These are phyloP conservation scores for Kwoniella dejecticola DNA, from an alignment of 768 basidiomycete genomes.

Conservation along the genomic window DNA sequence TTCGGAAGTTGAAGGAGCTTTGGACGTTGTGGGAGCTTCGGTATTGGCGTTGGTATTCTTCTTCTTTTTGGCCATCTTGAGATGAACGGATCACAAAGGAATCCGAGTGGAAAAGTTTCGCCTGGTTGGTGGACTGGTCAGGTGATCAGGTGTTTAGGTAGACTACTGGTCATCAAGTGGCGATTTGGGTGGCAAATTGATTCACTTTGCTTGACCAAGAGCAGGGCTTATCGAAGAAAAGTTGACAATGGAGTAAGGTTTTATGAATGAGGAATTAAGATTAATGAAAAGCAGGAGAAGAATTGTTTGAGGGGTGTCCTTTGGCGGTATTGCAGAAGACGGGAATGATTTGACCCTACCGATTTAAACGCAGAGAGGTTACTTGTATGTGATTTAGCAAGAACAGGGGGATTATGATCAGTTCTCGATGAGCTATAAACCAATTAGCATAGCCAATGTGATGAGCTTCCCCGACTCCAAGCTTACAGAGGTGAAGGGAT, in stretches of 20 bases:
- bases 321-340: neutral
- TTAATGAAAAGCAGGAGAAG: neutral
- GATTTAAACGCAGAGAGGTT: too few species aligned
- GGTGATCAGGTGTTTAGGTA: too few species aligned
- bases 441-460: too few species aligned
- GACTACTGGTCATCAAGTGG: neutral
- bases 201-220: too few species aligned
- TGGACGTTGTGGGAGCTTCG: neutral
- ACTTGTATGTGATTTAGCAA: too few species aligned
- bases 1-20: too few species aligned
- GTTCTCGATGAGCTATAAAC: too few species aligned
- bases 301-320: neutral
- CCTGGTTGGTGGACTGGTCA: neutral
- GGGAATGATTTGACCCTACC: too few species aligned
- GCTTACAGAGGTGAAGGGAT: neutral
- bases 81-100: neutral
- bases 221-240: too few species aligned
- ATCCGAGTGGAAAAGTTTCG: neutral
- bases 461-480: too few species aligned
- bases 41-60: slow-evolving; percentile 1
- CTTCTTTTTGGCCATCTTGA: slow-evolving; percentile 15
- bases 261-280: neutral
- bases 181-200: neutral
- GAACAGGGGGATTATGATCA: too few species aligned
- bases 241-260: slow-evolving; percentile 13